Evolutionary conservation across 345 rosid genomes (phyloP).

Genomic region (Theobroma cacao): DNA sequence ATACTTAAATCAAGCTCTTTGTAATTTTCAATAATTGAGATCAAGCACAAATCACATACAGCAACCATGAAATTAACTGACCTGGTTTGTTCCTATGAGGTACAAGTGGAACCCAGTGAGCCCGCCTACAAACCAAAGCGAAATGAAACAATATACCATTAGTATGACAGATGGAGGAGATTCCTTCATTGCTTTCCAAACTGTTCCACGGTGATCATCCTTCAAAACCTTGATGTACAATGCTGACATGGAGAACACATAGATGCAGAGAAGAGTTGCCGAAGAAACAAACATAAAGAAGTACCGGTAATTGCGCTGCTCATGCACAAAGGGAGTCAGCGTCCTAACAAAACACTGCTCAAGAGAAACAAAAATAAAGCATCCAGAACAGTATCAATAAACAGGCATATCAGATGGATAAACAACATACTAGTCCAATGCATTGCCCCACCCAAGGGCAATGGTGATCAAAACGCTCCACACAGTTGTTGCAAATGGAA

Average conservation of each 20-base stretch:
- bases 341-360: not conserved
- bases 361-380: conserved; percentile 1
- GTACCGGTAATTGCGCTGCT: conserved; percentile 95
- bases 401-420: not conserved
- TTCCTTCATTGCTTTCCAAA: conserved; percentile 87
- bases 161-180: conserved; percentile 82
- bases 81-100: conserved; percentile 92
- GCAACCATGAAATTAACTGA: conserved; percentile 27
- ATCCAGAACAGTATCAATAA: not conserved
- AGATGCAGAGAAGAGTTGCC: conserved; percentile 82
- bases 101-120: conserved; percentile 92
- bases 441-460: conserved; percentile 99
- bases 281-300: conserved; percentile 97
- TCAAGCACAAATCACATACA: conserved; percentile 1
- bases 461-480: conserved; percentile 98
- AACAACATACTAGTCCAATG: conserved; percentile 80
- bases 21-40: conserved; percentile 2
- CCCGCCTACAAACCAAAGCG: conserved; percentile 96
- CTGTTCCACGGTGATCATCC: conserved; percentile 59
- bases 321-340: conserved; percentile 21
- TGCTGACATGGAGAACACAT: conserved; percentile 82
- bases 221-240: conserved; percentile 79
- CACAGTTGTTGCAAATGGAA: conserved; percentile 87
- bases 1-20: conserved; percentile 1
- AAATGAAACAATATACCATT: conserved; percentile 80